Evolutionary conservation across 768 basidiomycete genomes (phyloP).

Genomic region (Cyclocybe cylindracea): DNA sequence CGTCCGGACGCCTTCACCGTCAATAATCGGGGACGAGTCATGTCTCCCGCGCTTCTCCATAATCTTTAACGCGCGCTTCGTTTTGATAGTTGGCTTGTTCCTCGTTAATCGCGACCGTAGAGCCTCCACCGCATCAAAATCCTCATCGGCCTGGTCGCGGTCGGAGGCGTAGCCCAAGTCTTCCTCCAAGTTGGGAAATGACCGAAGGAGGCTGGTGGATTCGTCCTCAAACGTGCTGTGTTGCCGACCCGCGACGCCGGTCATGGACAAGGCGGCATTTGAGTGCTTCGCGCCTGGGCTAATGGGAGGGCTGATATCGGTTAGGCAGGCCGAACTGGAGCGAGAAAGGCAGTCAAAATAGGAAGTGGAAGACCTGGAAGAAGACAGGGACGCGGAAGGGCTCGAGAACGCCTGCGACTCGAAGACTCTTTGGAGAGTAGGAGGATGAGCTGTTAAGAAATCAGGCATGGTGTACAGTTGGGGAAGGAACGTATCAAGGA

Average conservation of each 20-base stretch:
- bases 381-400: conserved; percentile 16
- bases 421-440: conserved; percentile 13
- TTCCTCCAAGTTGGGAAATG: background rate
- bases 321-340: conserved; percentile 18
- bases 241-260: background rate
- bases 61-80: conserved; percentile 14
- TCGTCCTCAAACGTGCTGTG: background rate
- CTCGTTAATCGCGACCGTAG: conserved; percentile 4
- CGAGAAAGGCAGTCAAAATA: conserved; percentile 14
- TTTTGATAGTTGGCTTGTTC: conserved; percentile 6
- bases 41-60: conserved; percentile 6
- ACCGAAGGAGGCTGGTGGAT: background rate
- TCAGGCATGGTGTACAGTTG: conserved; percentile 1
- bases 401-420: conserved; percentile 21
- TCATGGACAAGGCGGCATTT: conserved; percentile 1
- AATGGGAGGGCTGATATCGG: conserved; percentile 20
- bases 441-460: conserved; percentile 10
- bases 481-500: background rate
- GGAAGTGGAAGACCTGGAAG: conserved; percentile 12
- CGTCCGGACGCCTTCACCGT: background rate
- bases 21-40: background rate
- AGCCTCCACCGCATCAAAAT: conserved; percentile 7
- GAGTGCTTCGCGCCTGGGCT: conserved; percentile 14
- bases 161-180: conserved; percentile 9
- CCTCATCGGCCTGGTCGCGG: conserved; percentile 1